These are phyloP conservation scores for Myotisia sp. DNA, from an alignment of 2,329 filamentous ascomycete species.

Conservation along the genomic window DNA sequence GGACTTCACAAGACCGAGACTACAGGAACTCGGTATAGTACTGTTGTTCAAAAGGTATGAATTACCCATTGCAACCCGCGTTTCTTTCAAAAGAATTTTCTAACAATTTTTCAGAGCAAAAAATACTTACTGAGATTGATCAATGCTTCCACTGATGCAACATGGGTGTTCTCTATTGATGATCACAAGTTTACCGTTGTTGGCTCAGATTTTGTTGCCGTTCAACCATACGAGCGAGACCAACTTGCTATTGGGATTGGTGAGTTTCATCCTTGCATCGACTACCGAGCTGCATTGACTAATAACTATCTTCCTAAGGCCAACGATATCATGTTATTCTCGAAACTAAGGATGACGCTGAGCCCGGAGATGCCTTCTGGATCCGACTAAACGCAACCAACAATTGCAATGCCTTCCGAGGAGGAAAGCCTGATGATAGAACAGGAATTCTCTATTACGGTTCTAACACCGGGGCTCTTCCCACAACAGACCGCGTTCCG, in stretches of 20 bases:
- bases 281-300: not conserved
- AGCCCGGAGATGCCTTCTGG: slow-evolving; percentile 18
- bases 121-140: slow-evolving; percentile 22
- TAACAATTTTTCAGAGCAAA: slow-evolving; percentile 13
- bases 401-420: slow-evolving; percentile 26
- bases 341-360: slow-evolving; percentile 1
- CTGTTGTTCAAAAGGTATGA: too few relatives aligned
- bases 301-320: slow-evolving; percentile 8
- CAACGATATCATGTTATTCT: slow-evolving; percentile 29
- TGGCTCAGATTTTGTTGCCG: slow-evolving; percentile 41
- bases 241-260: slow-evolving; percentile 20
- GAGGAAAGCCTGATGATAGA: slow-evolving; percentile 31
- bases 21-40: too few relatives aligned
- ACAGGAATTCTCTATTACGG: slow-evolving; percentile 36
- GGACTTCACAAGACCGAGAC: too few relatives aligned
- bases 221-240: slow-evolving; percentile 39
- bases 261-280: not conserved
- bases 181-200: slow-evolving; percentile 46
- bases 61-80: too few relatives aligned
- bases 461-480: slow-evolving; percentile 8
- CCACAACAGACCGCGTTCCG: slow-evolving; percentile 12
- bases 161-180: slow-evolving; percentile 38
- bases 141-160: slow-evolving; percentile 33
- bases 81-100: not conserved
- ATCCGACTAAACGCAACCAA: slow-evolving; percentile 35